phyloP scores from a whole-genome alignment of 2,329 filamentous ascomycete genomes.

The Cladophialophora immunda region DNA sequence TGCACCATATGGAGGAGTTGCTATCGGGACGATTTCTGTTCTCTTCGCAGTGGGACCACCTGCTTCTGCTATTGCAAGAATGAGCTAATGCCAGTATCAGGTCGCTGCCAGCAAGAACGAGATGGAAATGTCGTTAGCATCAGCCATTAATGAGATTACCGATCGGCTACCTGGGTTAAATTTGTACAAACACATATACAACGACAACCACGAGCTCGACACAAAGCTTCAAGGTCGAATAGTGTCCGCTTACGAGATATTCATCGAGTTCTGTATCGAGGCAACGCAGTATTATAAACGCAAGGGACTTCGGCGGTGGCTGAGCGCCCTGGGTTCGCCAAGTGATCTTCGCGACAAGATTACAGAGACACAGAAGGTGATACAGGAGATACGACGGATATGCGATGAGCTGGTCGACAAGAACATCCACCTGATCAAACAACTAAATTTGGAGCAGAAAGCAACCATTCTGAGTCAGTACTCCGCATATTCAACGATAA shows the following conservation, averaged over 20 bases:
- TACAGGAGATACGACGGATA: not conserved
- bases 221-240: not conserved
- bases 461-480: not conserved
- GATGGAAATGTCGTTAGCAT: not conserved
- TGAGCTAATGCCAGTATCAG: not conserved
- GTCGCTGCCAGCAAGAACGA: not conserved
- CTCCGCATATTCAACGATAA: not conserved
- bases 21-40: slow-evolving; percentile 3
- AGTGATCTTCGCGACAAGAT: not conserved
- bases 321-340: not conserved
- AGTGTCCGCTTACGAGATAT: not conserved
- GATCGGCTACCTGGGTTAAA: slow-evolving; percentile 5
- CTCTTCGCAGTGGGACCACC: slow-evolving; percentile 3
- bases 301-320: not conserved
- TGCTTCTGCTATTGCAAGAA: not conserved
- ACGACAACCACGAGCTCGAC: slow-evolving; percentile 3
- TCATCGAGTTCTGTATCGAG: not conserved
- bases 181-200: slow-evolving; percentile 11
- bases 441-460: not conserved
- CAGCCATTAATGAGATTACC: not conserved
- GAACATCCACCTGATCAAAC: not conserved
- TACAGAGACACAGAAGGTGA: not conserved
- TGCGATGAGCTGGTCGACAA: not conserved
- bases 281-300: not conserved
- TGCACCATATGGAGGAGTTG: not conserved